phyloP scores from a whole-genome alignment of 1,139 yeast genomes.

The Candida sp. region DNA sequence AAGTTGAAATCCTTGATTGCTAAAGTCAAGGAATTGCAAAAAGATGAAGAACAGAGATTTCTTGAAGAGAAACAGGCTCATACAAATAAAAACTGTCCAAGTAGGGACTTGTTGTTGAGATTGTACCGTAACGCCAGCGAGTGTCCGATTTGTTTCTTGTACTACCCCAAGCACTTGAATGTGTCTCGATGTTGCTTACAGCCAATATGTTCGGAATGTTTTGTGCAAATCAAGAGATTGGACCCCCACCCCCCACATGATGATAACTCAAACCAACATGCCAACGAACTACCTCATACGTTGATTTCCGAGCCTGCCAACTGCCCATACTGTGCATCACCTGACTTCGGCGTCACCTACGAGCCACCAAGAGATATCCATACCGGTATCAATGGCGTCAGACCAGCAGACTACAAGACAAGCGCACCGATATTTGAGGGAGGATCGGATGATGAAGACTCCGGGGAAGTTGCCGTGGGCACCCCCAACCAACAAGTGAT shows the following conservation, averaged over 20 bases:
- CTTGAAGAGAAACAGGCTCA: slow-evolving; percentile 31
- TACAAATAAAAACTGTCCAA: slow-evolving; percentile 22
- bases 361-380: slow-evolving; percentile 59
- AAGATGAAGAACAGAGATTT: slow-evolving; percentile 53
- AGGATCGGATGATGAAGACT: slow-evolving; percentile 9
- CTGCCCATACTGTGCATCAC: slow-evolving; percentile 94
- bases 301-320: slow-evolving; percentile 86
- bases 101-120: slow-evolving; percentile 33
- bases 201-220: slow-evolving; percentile 95
- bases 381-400: slow-evolving; percentile 57
- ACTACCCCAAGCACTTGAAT: slow-evolving; percentile 80
- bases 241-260: slow-evolving; percentile 98
- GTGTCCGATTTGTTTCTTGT: slow-evolving; percentile 95
- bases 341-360: slow-evolving; percentile 86
- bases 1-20: slow-evolving; percentile 53
- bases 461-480: slow-evolving; percentile 1
- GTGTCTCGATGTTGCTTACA: slow-evolving; percentile 91
- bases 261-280: slow-evolving; percentile 33
- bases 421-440: slow-evolving; percentile 7
- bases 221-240: slow-evolving; percentile 90
- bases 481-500: slow-evolving; percentile 11
- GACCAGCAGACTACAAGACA: slow-evolving; percentile 38
- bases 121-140: slow-evolving; percentile 74
- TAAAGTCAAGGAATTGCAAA: slow-evolving; percentile 55
- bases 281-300: slow-evolving; percentile 51